A percentile compares a stretch with the other conserved stretches of the same genome.
Conservation (phyloP, 2,329 filamentous ascomycete genomes). For the Microdochium paspali region DNA sequence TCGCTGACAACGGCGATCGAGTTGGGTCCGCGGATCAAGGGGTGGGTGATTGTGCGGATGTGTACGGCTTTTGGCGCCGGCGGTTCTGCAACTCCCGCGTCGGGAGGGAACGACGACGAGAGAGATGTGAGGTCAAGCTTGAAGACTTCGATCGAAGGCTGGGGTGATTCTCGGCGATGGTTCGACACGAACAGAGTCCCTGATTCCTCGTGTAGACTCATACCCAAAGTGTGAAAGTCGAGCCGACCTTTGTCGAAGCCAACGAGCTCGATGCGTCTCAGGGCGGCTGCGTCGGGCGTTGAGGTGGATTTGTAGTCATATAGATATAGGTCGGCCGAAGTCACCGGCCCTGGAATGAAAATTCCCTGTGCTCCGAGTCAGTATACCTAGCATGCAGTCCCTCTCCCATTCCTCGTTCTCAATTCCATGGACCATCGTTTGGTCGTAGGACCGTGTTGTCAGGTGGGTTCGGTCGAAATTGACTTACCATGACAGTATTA, state of each 20-base stretch:
- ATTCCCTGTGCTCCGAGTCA: slow-evolving; percentile 12
- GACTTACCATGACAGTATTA: slow-evolving; percentile 30
- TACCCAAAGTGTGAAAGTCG: slow-evolving; percentile 29
- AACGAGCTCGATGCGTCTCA: slow-evolving; percentile 14
- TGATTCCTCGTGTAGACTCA: slow-evolving; percentile 24
- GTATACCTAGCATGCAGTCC: background rate
- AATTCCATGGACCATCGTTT: too few relatives aligned
- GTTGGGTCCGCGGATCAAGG: slow-evolving; percentile 28
- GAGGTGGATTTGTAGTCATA: slow-evolving; percentile 23
- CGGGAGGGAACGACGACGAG: too few relatives aligned
- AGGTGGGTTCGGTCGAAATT: too few relatives aligned
- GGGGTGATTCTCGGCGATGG: slow-evolving; percentile 20
- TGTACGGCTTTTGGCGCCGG: slow-evolving; percentile 22
- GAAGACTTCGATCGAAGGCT: slow-evolving; percentile 28
- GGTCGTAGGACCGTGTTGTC: too few relatives aligned
- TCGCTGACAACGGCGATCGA: slow-evolving; percentile 22
- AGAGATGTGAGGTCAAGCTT: slow-evolving; percentile 20
- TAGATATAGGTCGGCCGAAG: slow-evolving; percentile 21
- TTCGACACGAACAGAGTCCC: slow-evolving; percentile 26
- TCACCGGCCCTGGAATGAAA: slow-evolving; percentile 14
- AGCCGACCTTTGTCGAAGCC: slow-evolving; percentile 7
- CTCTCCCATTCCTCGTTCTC: too few relatives aligned
- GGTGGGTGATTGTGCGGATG: slow-evolving; percentile 24
- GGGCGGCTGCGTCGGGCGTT: slow-evolving; percentile 9
- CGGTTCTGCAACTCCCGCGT: too few relatives aligned